phyloP scores from a whole-genome alignment of 768 basidiomycete genomes.

The Pulveroboletus sp. region DNA sequence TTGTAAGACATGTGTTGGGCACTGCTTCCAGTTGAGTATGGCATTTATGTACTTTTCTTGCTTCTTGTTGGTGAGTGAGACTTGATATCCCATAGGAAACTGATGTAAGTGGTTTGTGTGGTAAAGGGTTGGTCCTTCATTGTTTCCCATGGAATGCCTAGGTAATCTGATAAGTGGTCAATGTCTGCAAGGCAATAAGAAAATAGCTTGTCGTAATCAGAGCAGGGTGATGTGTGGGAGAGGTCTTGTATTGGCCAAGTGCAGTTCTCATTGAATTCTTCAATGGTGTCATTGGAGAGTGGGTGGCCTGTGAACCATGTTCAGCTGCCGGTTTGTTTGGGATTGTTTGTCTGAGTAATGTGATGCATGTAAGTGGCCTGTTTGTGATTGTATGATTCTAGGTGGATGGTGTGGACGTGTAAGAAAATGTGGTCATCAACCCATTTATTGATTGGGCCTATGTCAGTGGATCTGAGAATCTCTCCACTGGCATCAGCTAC shows the following conservation, averaged over 20 bases:
- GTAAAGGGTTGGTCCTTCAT: conserved; percentile 14
- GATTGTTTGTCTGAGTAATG: too few species aligned
- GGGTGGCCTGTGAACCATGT: too few species aligned
- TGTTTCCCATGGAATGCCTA: conserved; percentile 12
- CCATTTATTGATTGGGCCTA: conserved; percentile 5
- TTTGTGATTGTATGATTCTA: conserved; percentile 1
- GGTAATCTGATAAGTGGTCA: not conserved
- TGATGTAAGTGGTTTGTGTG: conserved; percentile 12
- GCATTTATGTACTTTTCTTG: too few species aligned
- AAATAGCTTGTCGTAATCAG: not conserved
- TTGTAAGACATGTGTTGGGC: too few species aligned
- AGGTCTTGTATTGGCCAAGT: too few species aligned
- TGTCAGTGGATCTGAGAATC: not conserved
- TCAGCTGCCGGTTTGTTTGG: too few species aligned
- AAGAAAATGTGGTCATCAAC: conserved; percentile 11
- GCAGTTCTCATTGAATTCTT: too few species aligned
- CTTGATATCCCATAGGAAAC: conserved; percentile 2
- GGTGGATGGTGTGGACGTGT: not conserved
- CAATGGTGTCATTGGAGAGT: too few species aligned
- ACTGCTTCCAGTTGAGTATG: too few species aligned
- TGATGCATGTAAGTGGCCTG: too few species aligned
- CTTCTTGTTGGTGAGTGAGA: too few species aligned
- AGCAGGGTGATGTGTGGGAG: not conserved
- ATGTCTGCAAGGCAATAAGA: not conserved
- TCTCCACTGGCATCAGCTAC: conserved; percentile 8